phyloP scores from a whole-genome alignment of 192 early-diverging fungal genomes.

The Coemansia sp. region DNA sequence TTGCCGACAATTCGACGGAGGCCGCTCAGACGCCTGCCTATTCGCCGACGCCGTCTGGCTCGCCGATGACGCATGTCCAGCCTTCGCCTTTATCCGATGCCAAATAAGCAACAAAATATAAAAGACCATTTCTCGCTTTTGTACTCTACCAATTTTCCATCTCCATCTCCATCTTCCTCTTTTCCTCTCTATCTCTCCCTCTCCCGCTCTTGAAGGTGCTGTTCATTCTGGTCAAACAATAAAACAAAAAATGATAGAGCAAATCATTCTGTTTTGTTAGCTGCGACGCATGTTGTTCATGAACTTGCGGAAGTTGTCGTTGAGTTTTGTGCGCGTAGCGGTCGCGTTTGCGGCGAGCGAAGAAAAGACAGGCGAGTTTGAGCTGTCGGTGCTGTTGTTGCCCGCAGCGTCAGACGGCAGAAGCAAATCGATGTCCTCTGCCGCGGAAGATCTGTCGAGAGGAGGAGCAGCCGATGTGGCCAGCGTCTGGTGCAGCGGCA shows the following conservation, averaged over 20 bases:
- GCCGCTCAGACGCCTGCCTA: slow-evolving; percentile 34
- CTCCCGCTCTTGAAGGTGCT: background rate
- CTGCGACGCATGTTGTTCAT: slow-evolving; percentile 53
- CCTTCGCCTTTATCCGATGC: slow-evolving; percentile 21
- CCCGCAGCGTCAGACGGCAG: background rate
- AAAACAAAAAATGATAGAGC: no score
- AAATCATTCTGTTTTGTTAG: background rate
- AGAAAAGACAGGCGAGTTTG: slow-evolving; percentile 35
- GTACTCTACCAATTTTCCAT: background rate
- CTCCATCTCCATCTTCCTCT: background rate
- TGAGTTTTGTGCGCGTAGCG: slow-evolving; percentile 43
- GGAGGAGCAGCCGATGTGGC: background rate
- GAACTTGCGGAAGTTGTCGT: slow-evolving; percentile 57
- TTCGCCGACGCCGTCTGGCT: slow-evolving; percentile 19
- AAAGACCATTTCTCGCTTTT: background rate
- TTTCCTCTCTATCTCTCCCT: background rate
- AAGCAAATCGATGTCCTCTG: background rate
- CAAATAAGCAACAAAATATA: slow-evolving; percentile 6
- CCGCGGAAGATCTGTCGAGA: background rate
- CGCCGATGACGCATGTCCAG: slow-evolving; percentile 22
- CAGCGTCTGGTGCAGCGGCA: background rate
- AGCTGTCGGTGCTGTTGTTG: slow-evolving; percentile 6
- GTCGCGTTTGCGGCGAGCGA: slow-evolving; percentile 48
- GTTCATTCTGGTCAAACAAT: no score
- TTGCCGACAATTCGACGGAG: slow-evolving; percentile 9